These are phyloP conservation scores for Ogataea pilisensis DNA, from an alignment of 805 yeast genomes.

Conservation along the genomic window DNA sequence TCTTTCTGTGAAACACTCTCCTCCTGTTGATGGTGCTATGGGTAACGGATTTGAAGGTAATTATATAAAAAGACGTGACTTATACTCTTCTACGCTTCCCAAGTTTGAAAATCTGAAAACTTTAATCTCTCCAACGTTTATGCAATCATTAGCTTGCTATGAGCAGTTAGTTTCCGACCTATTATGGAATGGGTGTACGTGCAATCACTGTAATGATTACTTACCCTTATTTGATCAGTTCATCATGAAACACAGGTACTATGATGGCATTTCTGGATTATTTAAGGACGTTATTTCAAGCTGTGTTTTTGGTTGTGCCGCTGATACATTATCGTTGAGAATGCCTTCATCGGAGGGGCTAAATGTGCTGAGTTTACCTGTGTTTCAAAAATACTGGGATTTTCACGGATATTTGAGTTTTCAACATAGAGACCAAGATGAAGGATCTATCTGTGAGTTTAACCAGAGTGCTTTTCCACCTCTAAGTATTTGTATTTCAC, in stretches of 20 bases:
- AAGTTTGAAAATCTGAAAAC: slow-evolving; percentile 36
- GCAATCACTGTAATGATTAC: slow-evolving; percentile 47
- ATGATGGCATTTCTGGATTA: slow-evolving; percentile 39
- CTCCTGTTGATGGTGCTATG: slow-evolving; percentile 54
- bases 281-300: slow-evolving; percentile 61
- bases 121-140: slow-evolving; percentile 53
- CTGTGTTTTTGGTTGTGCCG: slow-evolving; percentile 50
- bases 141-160: slow-evolving; percentile 60
- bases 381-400: slow-evolving; percentile 38
- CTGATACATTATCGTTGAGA: slow-evolving; percentile 40
- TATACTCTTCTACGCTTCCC: slow-evolving; percentile 49
- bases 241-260: slow-evolving; percentile 61
- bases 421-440: slow-evolving; percentile 31
- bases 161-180: slow-evolving; percentile 67
- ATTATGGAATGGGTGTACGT: slow-evolving; percentile 75
- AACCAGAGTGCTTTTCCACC: slow-evolving; percentile 41
- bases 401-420: slow-evolving; percentile 44
- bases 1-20: slow-evolving; percentile 52
- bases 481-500: slow-evolving; percentile 39
- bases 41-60: slow-evolving; percentile 73
- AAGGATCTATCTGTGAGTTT: slow-evolving; percentile 37
- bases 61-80: slow-evolving; percentile 51
- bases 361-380: slow-evolving; percentile 29
- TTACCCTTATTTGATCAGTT: slow-evolving; percentile 55
- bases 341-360: slow-evolving; percentile 21